Evolutionary conservation across 257 asterid genomes (phyloP).

Genomic region (Echites panduratus): DNA sequence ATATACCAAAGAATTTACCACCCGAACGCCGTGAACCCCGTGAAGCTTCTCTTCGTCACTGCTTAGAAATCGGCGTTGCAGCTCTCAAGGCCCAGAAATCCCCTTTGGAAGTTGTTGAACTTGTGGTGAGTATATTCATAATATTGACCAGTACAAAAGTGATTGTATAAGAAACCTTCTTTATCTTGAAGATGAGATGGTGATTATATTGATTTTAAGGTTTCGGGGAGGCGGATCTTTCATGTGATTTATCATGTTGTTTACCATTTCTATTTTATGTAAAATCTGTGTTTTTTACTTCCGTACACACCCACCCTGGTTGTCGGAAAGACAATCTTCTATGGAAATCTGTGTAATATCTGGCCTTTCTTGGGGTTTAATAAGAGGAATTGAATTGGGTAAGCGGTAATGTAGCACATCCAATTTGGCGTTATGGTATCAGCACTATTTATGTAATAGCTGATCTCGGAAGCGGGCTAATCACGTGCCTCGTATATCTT

Average conservation of each 20-base stretch:
- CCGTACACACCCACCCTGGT: neutral
- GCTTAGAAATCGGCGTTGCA: slow-evolving; percentile 67
- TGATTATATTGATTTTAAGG: neutral
- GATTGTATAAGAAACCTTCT: neutral
- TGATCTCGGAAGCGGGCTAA: neutral
- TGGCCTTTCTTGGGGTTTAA: neutral
- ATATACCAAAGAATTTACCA: slow-evolving; percentile 57
- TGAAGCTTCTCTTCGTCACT: slow-evolving; percentile 59
- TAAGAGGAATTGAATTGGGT: neutral
- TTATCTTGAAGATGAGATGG: neutral
- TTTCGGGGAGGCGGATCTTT: neutral
- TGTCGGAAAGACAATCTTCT: neutral
- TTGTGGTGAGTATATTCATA: slow-evolving; percentile 41
- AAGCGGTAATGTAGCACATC: neutral
- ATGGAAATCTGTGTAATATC: neutral
- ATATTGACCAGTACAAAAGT: neutral
- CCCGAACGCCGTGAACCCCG: slow-evolving; percentile 63
- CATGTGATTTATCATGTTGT: neutral
- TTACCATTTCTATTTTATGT: neutral
- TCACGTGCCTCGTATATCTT: neutral
- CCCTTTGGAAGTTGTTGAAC: slow-evolving; percentile 86
- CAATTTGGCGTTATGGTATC: neutral
- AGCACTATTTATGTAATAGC: neutral
- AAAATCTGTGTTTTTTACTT: neutral
- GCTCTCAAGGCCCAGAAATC: slow-evolving; percentile 69